Conservation (phyloP, 192 early-diverging fungal genomes). For the Podila horticola region DNA sequence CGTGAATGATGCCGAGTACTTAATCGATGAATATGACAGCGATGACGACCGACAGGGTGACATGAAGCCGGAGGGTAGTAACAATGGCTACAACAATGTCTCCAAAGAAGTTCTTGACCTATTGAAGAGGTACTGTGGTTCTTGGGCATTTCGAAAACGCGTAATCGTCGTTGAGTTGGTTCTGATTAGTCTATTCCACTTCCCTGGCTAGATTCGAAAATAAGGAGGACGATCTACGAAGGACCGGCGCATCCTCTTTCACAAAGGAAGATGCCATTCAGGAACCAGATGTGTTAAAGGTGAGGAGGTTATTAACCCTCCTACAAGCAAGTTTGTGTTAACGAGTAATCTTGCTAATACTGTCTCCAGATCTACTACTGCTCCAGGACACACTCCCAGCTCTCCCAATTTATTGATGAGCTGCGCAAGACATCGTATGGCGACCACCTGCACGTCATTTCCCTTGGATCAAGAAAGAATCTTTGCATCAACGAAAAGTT, state of each 20-base stretch:
- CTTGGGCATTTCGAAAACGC: not conserved
- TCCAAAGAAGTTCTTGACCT: slow-evolving; percentile 67
- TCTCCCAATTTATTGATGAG: slow-evolving; percentile 89
- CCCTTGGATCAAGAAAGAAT: slow-evolving; percentile 84
- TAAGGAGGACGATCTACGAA: slow-evolving; percentile 20
- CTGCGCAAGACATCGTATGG: slow-evolving; percentile 81
- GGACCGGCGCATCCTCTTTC: not conserved
- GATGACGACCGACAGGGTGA: slow-evolving; percentile 54
- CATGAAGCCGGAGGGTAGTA: slow-evolving; percentile 1
- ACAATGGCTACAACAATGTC: slow-evolving; percentile 53
- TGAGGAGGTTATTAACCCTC: slow-evolving; percentile 14
- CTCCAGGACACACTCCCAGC: slow-evolving; percentile 90
- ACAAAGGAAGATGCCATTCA: slow-evolving; percentile 26
- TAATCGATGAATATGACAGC: slow-evolving; percentile 74
- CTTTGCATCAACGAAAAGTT: slow-evolving; percentile 82
- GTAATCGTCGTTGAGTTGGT: too few relatives aligned
- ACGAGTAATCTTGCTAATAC: not conserved
- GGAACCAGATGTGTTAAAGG: slow-evolving; percentile 60
- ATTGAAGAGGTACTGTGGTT: slow-evolving; percentile 52
- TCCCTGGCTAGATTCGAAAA: slow-evolving; percentile 24
- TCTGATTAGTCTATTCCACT: too few relatives aligned
- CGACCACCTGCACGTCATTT: slow-evolving; percentile 66
- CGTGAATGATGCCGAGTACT: slow-evolving; percentile 52
- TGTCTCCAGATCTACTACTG: slow-evolving; percentile 67
- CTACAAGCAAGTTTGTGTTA: not conserved